A percentile compares a stretch with the other conserved stretches of the same genome.
phyloP scores from a whole-genome alignment of 179 eudicot species.

The Drosera spatulata region DNA sequence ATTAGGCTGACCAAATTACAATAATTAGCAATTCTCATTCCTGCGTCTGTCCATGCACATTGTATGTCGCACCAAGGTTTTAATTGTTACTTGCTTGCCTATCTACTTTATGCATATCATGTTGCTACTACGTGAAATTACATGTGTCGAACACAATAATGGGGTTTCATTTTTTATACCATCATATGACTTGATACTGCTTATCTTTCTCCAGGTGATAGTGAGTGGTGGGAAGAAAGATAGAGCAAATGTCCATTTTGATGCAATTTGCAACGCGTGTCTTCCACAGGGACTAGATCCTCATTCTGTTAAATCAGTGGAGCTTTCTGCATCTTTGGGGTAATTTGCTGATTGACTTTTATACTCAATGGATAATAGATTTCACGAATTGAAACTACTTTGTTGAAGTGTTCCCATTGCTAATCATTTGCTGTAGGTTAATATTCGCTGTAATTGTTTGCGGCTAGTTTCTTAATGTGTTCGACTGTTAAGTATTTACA shows the following conservation, averaged over 20 bases:
- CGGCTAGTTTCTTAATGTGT: no score
- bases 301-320: conserved; percentile 87
- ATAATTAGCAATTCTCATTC: no score
- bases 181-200: no score
- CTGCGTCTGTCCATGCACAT: no score
- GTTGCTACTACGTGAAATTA: no score
- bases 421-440: not conserved
- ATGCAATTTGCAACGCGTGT: conserved; percentile 90
- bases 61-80: no score
- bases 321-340: conserved; percentile 97
- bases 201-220: conserved; percentile 24
- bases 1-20: no score
- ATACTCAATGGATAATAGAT: not conserved
- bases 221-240: conserved; percentile 63
- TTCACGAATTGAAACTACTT: not conserved
- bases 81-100: no score
- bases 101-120: no score
- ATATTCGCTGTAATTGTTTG: not conserved
- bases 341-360: conserved; percentile 13
- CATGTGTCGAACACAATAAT: no score
- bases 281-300: conserved; percentile 97
- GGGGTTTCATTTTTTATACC: no score
- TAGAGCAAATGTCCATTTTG: conserved; percentile 61
- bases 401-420: not conserved
- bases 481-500: no score